A percentile compares a stretch with the other conserved stretches of the same genome.
Conservation (phyloP, 176 grass and related monocot species). For the Pontederia paniculata region DNA sequence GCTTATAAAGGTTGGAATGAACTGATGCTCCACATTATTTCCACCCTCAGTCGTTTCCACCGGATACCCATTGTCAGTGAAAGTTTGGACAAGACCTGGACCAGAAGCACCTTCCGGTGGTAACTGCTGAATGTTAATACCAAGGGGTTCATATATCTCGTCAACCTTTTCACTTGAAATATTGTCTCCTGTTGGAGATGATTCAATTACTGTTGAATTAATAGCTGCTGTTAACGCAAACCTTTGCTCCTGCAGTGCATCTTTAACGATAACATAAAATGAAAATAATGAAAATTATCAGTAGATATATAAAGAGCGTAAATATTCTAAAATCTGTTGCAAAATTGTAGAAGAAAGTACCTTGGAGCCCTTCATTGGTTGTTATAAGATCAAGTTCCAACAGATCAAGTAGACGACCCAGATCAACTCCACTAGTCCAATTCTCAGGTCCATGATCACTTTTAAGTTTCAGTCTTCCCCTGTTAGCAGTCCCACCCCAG, state of each 20-base stretch:
- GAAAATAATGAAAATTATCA: not conserved
- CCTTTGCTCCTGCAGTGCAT: constrained; percentile 74
- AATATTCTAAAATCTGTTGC: not conserved
- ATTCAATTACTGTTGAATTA: constrained; percentile 47
- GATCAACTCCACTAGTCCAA: constrained; percentile 90
- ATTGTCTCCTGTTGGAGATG: constrained; percentile 26
- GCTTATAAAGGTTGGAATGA: constrained; percentile 65
- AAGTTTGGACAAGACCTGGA: constrained; percentile 26
- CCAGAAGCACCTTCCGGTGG: constrained; percentile 28
- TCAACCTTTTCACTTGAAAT: constrained; percentile 38
- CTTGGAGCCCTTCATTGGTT: constrained; percentile 56
- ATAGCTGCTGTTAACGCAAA: constrained; percentile 36
- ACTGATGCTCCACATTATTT: constrained; percentile 56
- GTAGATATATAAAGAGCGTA: not conserved
- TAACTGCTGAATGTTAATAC: constrained; percentile 61
- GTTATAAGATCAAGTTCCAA: constrained; percentile 88
- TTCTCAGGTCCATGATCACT: constrained; percentile 75
- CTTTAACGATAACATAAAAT: constrained; percentile 31
- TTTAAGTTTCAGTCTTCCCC: constrained; percentile 86
- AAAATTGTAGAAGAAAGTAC: constrained; percentile 22
- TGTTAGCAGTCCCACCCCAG: constrained; percentile 86
- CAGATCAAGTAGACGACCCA: constrained; percentile 82
- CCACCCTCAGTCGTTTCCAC: constrained; percentile 29
- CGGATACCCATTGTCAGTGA: not conserved
- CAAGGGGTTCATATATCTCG: constrained; percentile 61